These are phyloP conservation scores for Obelidium mucronatum DNA, from an alignment of 192 early-diverging fungal species.

Conservation along the genomic window DNA sequence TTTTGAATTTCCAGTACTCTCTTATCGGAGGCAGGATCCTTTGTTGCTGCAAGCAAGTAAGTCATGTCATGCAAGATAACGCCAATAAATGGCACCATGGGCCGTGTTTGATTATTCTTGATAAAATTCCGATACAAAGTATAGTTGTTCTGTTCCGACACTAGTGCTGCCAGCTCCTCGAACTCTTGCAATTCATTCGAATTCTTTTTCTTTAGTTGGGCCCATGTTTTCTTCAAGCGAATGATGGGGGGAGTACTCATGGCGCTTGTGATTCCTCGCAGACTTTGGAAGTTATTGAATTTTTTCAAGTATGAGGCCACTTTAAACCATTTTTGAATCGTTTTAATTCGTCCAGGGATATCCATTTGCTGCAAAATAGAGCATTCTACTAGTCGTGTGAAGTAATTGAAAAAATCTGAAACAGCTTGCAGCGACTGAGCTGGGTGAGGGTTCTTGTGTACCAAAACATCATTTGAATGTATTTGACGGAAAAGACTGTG, in stretches of 20 bases:
- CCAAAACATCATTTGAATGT: slow-evolving; percentile 60
- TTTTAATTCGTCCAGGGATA: slow-evolving; percentile 63
- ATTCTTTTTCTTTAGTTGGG: slow-evolving; percentile 59
- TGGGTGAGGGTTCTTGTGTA: slow-evolving; percentile 67
- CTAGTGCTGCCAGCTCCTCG: slow-evolving; percentile 58
- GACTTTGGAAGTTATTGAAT: slow-evolving; percentile 73
- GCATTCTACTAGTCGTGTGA: slow-evolving; percentile 77
- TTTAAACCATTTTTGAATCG: slow-evolving; percentile 76
- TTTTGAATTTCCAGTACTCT: slow-evolving; percentile 68
- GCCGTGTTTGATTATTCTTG: slow-evolving; percentile 51
- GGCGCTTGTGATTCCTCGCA: slow-evolving; percentile 74
- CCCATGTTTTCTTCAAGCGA: slow-evolving; percentile 76
- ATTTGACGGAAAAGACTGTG: slow-evolving; percentile 73
- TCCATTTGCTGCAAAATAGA: slow-evolving; percentile 69
- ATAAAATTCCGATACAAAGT: slow-evolving; percentile 71
- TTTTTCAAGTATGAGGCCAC: slow-evolving; percentile 63
- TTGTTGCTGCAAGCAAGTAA: slow-evolving; percentile 71
- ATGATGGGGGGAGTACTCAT: slow-evolving; percentile 73
- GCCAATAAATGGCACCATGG: slow-evolving; percentile 77
- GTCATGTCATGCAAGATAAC: slow-evolving; percentile 81
- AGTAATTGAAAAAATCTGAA: slow-evolving; percentile 83
- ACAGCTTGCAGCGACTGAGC: slow-evolving; percentile 66
- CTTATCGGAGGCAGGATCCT: slow-evolving; percentile 50
- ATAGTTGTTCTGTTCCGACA: slow-evolving; percentile 78
- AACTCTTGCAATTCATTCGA: slow-evolving; percentile 66